phyloP scores from a whole-genome alignment of 768 basidiomycete species.

The Tricholoma saponaceum region DNA sequence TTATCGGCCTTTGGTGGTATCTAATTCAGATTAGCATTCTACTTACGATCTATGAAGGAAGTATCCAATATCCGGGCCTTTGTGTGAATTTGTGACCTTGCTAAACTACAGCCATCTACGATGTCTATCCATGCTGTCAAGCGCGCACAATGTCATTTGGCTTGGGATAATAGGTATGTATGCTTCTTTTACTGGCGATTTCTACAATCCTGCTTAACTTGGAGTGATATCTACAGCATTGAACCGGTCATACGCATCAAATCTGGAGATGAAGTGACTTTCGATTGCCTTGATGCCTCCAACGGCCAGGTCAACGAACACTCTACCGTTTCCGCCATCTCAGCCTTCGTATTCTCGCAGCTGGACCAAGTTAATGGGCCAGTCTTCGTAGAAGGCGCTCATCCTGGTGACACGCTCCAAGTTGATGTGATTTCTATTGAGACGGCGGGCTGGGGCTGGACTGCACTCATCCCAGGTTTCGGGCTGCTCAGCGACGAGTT shows the following conservation, averaged over 20 bases:
- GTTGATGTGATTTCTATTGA: constrained; percentile 52
- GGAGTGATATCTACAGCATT: constrained; percentile 47
- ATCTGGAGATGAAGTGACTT: constrained; percentile 52
- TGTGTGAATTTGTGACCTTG: background rate
- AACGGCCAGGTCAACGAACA: constrained; percentile 51
- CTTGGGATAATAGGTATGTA: constrained; percentile 56
- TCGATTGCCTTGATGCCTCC: constrained; percentile 62
- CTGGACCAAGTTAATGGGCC: constrained; percentile 62
- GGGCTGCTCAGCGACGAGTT: constrained; percentile 60
- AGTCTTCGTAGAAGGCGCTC: constrained; percentile 46
- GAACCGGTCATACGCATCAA: constrained; percentile 43
- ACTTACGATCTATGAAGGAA: background rate
- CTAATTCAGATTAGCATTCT: background rate
- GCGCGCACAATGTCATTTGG: constrained; percentile 48
- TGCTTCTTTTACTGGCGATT: background rate
- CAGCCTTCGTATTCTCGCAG: constrained; percentile 39
- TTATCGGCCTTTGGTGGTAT: background rate
- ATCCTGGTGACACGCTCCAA: constrained; percentile 55
- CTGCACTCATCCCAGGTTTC: constrained; percentile 55
- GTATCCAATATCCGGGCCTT: background rate
- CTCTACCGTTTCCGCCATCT: constrained; percentile 33
- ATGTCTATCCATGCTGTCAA: constrained; percentile 53
- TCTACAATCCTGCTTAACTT: background rate
- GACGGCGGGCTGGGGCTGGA: constrained; percentile 62
- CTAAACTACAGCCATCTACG: background rate